A percentile compares a stretch with the other conserved stretches of the same genome.
These are phyloP conservation scores for Mortierella sp. DNA, from an alignment of 371 early-diverging fungal species.

Conservation along the genomic window DNA sequence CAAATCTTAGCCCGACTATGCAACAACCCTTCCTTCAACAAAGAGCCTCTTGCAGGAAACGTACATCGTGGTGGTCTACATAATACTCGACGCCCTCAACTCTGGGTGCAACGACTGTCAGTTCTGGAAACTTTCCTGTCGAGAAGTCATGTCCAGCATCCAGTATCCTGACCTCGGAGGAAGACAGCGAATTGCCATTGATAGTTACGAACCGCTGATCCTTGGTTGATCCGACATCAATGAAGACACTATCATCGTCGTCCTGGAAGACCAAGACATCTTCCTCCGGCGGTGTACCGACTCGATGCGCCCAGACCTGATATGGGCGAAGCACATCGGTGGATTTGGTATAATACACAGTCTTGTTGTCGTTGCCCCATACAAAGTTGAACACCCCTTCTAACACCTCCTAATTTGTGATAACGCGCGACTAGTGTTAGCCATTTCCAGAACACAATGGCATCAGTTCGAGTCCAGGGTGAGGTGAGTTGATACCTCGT, in stretches of 20 bases:
- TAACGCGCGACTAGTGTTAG: too few species aligned
- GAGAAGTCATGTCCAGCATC: constrained; percentile 60
- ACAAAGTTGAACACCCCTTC: constrained; percentile 84
- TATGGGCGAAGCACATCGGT: constrained; percentile 79
- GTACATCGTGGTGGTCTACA: constrained; percentile 84
- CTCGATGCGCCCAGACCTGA: constrained; percentile 66
- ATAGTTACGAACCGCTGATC: constrained; percentile 81
- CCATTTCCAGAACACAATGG: not conserved
- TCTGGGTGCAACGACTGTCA: constrained; percentile 68
- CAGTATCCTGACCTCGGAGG: constrained; percentile 78
- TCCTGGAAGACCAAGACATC: constrained; percentile 79
- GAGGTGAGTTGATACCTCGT: constrained; percentile 47
- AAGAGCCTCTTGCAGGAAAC: constrained; percentile 1
- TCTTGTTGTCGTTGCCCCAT: constrained; percentile 71
- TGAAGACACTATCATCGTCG: constrained; percentile 72
- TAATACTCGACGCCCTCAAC: constrained; percentile 75
- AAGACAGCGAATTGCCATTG: constrained; percentile 78
- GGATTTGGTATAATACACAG: constrained; percentile 79
- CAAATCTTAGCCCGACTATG: not conserved
- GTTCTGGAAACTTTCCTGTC: constrained; percentile 35
- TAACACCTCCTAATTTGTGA: constrained; percentile 66
- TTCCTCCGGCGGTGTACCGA: constrained; percentile 64
- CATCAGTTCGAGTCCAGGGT: not conserved
- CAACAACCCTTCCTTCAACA: not conserved
- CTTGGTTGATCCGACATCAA: constrained; percentile 85